Evolutionary conservation across 495 filamentous ascomycete species (phyloP).

Genomic region (Penicillium tannophilum): DNA sequence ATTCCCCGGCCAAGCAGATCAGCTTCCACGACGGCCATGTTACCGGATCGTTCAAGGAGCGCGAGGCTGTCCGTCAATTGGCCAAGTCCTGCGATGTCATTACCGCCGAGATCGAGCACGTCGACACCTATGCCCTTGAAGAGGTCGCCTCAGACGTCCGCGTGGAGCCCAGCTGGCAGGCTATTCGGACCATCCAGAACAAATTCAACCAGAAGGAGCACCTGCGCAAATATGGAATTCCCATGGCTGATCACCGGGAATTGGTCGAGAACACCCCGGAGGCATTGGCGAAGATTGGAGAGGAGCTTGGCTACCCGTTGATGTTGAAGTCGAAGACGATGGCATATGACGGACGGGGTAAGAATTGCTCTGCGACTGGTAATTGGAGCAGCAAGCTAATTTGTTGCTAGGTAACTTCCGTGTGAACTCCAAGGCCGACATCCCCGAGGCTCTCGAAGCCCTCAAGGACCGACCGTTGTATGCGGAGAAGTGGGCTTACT

Average conservation of each 20-base stretch:
- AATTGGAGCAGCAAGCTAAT: conserved; percentile 6
- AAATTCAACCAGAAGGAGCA: conserved; percentile 93
- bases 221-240: conserved; percentile 64
- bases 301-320: conserved; percentile 76
- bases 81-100: conserved; percentile 79
- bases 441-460: conserved; percentile 65
- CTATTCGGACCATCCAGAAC: conserved; percentile 91
- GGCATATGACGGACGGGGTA: conserved; percentile 87
- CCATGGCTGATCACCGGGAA: conserved; percentile 68
- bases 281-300: conserved; percentile 64
- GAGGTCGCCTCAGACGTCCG: conserved; percentile 66
- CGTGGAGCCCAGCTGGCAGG: conserved; percentile 87
- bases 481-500: conserved; percentile 88
- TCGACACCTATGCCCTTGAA: conserved; percentile 89
- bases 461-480: conserved; percentile 76
- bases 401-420: conserved; percentile 67
- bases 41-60: conserved; percentile 81
- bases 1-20: conserved; percentile 89
- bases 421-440: conserved; percentile 66
- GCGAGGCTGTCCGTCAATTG: conserved; percentile 72
- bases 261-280: conserved; percentile 54
- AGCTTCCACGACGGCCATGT: conserved; percentile 75
- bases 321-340: conserved; percentile 95
- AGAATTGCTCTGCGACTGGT: conserved; percentile 13
- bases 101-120: conserved; percentile 98